Evolutionary conservation across 345 rosid species (phyloP), one percentile per base, ranked within the genome.

Genomic region (Linum usitatissimum): DNA sequence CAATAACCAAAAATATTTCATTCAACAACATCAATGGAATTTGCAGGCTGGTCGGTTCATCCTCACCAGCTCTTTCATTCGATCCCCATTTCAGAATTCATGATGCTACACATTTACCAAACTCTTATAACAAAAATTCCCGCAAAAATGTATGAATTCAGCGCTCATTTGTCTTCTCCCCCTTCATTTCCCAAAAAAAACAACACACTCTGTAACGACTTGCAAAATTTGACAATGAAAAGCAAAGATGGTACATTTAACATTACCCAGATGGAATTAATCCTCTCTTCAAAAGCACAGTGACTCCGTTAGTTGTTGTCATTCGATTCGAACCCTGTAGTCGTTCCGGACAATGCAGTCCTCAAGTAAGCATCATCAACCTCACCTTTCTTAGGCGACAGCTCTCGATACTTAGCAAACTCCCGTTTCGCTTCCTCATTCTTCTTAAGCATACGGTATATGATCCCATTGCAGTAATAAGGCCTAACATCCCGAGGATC

Each of bases 311-410:
- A 81, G 18, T 85, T 82, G 20, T 70, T 79, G 15, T 78, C 90
- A n/a, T 75, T 75, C 15, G 82, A 62, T 59, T 87, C 87, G 64
- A 92, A 92, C 14, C 85, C 61, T 79, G 80, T 23, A 23, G 28
- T 91, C 87, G 84, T 84, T 62, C 72, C 78, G 7, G 98, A 85
- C 54, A 85, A 79, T 7, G 93, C 76, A 9, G 86, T 79, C 77
- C 86, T 81, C 75, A 89, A 63, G 61, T 82, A 89, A 28, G 88
- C 96, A 40, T 89, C 96, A 40, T 89, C 93, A 1, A 89, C 98
- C 67, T 84, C 89, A 73, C 72, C 79, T 48, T 78, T 86, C 81
- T 66, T 85, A 0, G 95, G 98, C 6, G 91, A 88, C 30, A 86
- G 90, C 66, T 82, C 77, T 8, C 84, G 80, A 59, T 88, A 91